Evolutionary conservation across 768 basidiomycete genomes (phyloP).

Genomic region (Naganishia vaughanmartiniae): DNA sequence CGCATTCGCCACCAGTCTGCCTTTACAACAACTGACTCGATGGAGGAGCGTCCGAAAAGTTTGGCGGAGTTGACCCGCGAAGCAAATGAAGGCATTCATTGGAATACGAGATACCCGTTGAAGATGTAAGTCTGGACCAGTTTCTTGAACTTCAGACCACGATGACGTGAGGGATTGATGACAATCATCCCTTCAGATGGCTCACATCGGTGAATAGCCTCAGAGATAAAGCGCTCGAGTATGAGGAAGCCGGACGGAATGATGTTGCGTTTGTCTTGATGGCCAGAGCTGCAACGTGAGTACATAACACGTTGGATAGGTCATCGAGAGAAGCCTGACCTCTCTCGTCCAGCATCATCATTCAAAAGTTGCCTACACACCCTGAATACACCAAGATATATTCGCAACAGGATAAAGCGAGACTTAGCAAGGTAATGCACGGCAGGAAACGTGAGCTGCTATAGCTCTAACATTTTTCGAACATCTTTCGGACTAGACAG

Average conservation of each 20-base stretch:
- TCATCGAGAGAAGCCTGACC: neutral
- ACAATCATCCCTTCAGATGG: constrained; percentile 17
- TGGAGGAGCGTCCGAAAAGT: neutral
- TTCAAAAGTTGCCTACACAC: constrained; percentile 24
- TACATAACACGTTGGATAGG: neutral
- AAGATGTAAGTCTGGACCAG: constrained; percentile 25
- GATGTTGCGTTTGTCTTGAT: constrained; percentile 28
- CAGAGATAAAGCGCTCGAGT: constrained; percentile 18
- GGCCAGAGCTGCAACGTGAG: constrained; percentile 32
- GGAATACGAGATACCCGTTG: constrained; percentile 24
- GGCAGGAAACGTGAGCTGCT: neutral
- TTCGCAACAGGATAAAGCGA: constrained; percentile 2
- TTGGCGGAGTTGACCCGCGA: constrained; percentile 22
- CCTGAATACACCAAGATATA: constrained; percentile 21
- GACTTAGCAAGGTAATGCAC: neutral
- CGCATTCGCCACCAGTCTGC: neutral
- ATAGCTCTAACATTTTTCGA: neutral
- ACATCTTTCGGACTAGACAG: neutral
- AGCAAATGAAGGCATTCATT: constrained; percentile 28
- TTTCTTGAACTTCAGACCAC: neutral
- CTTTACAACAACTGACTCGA: neutral
- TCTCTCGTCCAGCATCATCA: neutral
- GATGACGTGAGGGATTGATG: neutral
- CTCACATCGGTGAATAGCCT: constrained; percentile 20
- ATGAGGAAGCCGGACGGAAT: constrained; percentile 2